Evolutionary conservation across 2,329 filamentous ascomycete genomes (phyloP).

Genomic region (Pseudogymnoascus sp.): DNA sequence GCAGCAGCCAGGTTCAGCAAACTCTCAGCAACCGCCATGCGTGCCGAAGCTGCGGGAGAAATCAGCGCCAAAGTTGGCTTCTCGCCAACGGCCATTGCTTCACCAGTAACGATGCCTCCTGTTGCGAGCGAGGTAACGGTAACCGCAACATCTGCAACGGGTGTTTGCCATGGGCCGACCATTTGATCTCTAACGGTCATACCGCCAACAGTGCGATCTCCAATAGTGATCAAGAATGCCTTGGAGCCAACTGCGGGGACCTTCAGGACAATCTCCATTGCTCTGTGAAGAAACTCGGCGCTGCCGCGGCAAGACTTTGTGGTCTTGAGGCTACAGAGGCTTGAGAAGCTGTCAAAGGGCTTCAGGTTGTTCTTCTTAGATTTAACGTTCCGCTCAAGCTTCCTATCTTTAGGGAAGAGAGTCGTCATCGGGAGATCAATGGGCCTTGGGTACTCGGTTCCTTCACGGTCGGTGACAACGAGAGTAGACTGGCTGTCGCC

Average conservation of each 20-base stretch:
- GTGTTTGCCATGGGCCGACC: constrained; percentile 93
- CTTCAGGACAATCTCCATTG: constrained; percentile 71
- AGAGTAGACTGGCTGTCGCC: constrained; percentile 61
- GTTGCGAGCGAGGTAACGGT: constrained; percentile 72
- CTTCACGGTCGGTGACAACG: constrained; percentile 74
- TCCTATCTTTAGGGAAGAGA: constrained; percentile 81
- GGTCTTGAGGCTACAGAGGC: constrained; percentile 43
- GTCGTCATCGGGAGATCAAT: constrained; percentile 87
- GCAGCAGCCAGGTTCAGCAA: constrained; percentile 88
- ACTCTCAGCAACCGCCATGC: constrained; percentile 93
- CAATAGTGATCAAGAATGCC: constrained; percentile 94
- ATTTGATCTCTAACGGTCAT: constrained; percentile 86
- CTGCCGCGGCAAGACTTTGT: constrained; percentile 36
- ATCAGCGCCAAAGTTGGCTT: constrained; percentile 85
- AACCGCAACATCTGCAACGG: constrained; percentile 88
- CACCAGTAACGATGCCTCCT: constrained; percentile 65
- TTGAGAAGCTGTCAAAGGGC: constrained; percentile 60
- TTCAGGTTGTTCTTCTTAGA: constrained; percentile 61
- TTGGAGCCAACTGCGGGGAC: constrained; percentile 93
- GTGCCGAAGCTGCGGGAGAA: constrained; percentile 78
- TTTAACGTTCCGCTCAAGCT: constrained; percentile 66
- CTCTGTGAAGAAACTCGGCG: constrained; percentile 46
- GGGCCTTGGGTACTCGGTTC: constrained; percentile 62
- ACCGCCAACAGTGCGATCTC: constrained; percentile 84
- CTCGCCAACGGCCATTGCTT: constrained; percentile 98